Evolutionary conservation across 192 early-diverging fungal genomes (phyloP).

Genomic region (Entomortierella beljakovae): DNA sequence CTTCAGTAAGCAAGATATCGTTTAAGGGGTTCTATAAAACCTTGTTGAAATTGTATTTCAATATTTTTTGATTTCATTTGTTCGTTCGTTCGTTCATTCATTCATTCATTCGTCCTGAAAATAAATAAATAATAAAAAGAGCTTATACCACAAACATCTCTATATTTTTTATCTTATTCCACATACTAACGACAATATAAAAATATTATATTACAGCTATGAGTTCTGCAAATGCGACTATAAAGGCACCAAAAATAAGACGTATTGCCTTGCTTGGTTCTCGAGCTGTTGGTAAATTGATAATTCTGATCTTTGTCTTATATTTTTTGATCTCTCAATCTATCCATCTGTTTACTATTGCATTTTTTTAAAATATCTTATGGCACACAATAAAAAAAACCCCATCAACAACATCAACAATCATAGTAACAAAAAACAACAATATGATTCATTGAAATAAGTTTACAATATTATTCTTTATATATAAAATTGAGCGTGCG

Average conservation of each 20-base stretch:
- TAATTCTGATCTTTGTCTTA: not conserved
- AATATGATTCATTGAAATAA: too few species aligned
- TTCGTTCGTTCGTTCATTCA: not conserved
- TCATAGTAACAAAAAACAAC: too few species aligned
- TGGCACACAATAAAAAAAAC: too few species aligned
- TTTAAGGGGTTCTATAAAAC: not conserved
- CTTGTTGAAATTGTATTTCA: not conserved
- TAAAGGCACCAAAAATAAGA: constrained; percentile 69
- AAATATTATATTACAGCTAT: constrained; percentile 3
- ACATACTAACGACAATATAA: not conserved
- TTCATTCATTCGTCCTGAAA: not conserved
- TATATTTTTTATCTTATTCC: not conserved
- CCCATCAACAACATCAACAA: too few species aligned
- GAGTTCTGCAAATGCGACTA: constrained; percentile 23
- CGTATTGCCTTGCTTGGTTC: constrained; percentile 86
- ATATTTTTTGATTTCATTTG: not conserved
- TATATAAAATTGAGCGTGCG: too few species aligned
- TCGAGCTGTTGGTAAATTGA: constrained; percentile 75
- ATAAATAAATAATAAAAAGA: not conserved
- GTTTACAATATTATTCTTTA: too few species aligned
- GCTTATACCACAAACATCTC: too few species aligned
- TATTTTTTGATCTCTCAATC: not conserved
- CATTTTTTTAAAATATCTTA: too few species aligned
- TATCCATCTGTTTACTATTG: constrained; percentile 4
- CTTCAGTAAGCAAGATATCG: too few species aligned